phyloP scores from a whole-genome alignment of 352 stramenopile species.

The Globisporangium rhizosaccharum region DNA sequence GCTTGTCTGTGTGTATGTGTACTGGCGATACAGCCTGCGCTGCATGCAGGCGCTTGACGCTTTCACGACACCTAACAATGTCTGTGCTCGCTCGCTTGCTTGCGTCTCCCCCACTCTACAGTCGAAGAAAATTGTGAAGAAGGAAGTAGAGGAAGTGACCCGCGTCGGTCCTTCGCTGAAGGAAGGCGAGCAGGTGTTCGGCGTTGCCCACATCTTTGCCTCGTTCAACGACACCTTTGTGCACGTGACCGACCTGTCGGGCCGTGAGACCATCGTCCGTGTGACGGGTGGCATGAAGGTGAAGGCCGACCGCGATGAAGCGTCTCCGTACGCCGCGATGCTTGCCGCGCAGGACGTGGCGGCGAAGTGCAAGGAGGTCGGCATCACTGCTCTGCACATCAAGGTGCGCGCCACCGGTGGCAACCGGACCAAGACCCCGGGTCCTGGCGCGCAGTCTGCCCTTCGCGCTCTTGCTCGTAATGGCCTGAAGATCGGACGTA shows the following conservation, averaged over 20 bases:
- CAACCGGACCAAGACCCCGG: slow-evolving; percentile 97
- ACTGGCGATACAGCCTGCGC: background rate
- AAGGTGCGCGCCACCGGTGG: slow-evolving; percentile 99
- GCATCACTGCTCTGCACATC: slow-evolving; percentile 99
- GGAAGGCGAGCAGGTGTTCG: slow-evolving; percentile 99
- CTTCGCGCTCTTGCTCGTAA: slow-evolving; percentile 98
- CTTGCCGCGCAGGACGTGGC: slow-evolving; percentile 99
- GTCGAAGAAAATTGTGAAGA: slow-evolving; percentile 85
- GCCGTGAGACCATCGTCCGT: slow-evolving; percentile 98
- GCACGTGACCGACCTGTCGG: slow-evolving; percentile 99
- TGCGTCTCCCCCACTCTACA: slow-evolving; percentile 8
- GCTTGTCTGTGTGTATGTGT: background rate
- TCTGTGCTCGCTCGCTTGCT: background rate
- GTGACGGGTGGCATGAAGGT: slow-evolving; percentile 99
- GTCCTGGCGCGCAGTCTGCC: slow-evolving; percentile 97
- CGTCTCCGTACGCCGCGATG: slow-evolving; percentile 99
- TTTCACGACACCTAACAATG: background rate
- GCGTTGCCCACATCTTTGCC: slow-evolving; percentile 99
- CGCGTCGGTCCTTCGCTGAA: slow-evolving; percentile 92
- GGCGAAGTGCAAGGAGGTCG: slow-evolving; percentile 95
- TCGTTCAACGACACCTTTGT: slow-evolving; percentile 99
- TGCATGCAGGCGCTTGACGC: background rate
- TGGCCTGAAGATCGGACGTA: slow-evolving; percentile 99
- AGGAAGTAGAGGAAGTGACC: slow-evolving; percentile 91
- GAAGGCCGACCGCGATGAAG: slow-evolving; percentile 99